These are phyloP conservation scores for Fonsecaea pedrosoi DNA, from an alignment of 2,329 filamentous ascomycete genomes.

Conservation along the genomic window DNA sequence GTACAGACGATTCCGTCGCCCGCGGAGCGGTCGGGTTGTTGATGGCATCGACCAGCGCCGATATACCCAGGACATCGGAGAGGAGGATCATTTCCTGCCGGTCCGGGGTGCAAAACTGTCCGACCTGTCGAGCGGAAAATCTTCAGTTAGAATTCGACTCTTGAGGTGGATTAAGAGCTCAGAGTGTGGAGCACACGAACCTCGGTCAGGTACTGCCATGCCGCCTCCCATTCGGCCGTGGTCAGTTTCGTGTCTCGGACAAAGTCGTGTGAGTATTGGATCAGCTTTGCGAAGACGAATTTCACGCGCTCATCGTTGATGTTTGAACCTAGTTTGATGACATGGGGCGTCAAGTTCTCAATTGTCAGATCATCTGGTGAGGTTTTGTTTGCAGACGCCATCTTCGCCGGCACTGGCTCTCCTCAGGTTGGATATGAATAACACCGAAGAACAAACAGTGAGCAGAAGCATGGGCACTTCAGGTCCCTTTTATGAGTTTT, in stretches of 20 bases:
- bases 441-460: background rate
- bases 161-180: background rate
- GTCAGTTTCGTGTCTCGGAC: conserved; percentile 26
- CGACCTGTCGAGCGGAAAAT: conserved; percentile 1
- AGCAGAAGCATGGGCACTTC: background rate
- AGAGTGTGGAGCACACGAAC: background rate
- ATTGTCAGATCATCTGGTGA: conserved; percentile 22
- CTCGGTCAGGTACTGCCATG: conserved; percentile 29
- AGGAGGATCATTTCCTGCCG: conserved; percentile 30
- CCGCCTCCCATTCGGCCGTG: conserved; percentile 29
- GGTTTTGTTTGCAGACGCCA: background rate
- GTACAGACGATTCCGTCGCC: conserved; percentile 27
- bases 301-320: conserved; percentile 18
- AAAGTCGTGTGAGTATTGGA: conserved; percentile 29
- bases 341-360: conserved; percentile 21
- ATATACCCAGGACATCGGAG: conserved; percentile 29
- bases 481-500: background rate
- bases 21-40: conserved; percentile 23
- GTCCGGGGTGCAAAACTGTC: conserved; percentile 25
- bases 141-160: background rate
- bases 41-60: conserved; percentile 29
- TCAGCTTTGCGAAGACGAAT: conserved; percentile 19
- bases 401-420: background rate
- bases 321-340: conserved; percentile 22
- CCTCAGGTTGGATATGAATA: background rate